Percentiles rank a stretch among this genome's conserved stretches.
phyloP scores from a whole-genome alignment of 306 rosid genomes.

The Comarum palustre region DNA sequence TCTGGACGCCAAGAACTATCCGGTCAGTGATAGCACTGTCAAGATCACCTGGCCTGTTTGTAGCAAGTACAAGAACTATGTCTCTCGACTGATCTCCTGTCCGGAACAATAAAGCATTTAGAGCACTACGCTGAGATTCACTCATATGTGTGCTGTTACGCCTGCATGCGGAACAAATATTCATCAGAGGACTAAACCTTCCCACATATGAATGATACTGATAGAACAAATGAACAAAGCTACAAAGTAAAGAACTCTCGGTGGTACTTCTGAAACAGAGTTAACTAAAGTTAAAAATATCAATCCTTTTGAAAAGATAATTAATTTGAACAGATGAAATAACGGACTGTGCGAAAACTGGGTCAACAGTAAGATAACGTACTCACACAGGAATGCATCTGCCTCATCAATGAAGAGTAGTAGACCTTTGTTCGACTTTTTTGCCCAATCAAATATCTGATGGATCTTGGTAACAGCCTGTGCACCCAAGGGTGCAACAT shows the following conservation, averaged over 20 bases:
- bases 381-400: conserved; percentile 99
- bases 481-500: conserved; percentile 92
- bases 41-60: conserved; percentile 96
- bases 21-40: conserved; percentile 91
- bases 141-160: conserved; percentile 95
- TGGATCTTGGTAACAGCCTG: conserved; percentile 98
- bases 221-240: neutral
- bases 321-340: neutral
- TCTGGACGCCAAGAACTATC: conserved; percentile 81
- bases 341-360: neutral
- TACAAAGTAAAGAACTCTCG: neutral
- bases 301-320: neutral
- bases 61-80: conserved; percentile 92
- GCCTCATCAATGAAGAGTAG: conserved; percentile 98
- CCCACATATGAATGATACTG: neutral
- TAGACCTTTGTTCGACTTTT: conserved; percentile 81
- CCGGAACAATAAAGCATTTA: conserved; percentile 93
- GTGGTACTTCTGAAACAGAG: neutral
- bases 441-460: conserved; percentile 99
- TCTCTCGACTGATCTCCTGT: conserved; percentile 98
- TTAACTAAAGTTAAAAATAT: neutral
- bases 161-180: conserved; percentile 46
- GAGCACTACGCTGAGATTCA: conserved; percentile 98
- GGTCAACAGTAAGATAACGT: conserved; percentile 29
- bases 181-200: conserved; percentile 3